Evolutionary conservation across 768 basidiomycete genomes (phyloP), one percentile per base, ranked within the genome.

Genomic region (Nevesoporus exiguus): DNA sequence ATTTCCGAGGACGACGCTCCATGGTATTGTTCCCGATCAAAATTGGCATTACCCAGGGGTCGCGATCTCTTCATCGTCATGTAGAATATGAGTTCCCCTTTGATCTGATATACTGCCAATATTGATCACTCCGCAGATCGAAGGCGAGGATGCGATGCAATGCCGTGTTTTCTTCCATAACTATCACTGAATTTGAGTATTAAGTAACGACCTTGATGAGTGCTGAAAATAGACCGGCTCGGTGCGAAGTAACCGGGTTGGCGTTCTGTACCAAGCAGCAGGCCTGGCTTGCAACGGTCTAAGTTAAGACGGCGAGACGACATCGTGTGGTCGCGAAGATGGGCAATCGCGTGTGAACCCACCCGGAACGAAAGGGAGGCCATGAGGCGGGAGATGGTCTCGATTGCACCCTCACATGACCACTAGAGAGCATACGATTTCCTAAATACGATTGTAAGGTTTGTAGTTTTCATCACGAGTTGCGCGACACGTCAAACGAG

Each of bases 101-200:
- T 61, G 56, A 60, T 62, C 33, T 56, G 53, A 63, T 60, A 31
- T 43, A 25, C 43, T 59, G 48, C 22, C 11, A n/a, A n/a, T n/a
- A n/a, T 52, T 57, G 44, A 62, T 60, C 54, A 54, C 66, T 61
- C 58, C 65, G 56, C 65, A 66, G 61, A 65, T 63, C 63, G 66
- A 62, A 60, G 34, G 56, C 58, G 29, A 39, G 47, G 45, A 40
- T 40, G 52, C 40, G 47, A 55, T 44, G 31, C 58, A n/a, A 54
- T 55, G 8, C 44, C 55, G 33, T 10, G 29, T 29, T 42, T 50
- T 55, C 61, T 57, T 67, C 65, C 65, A 67, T 66, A 62, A 30
- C 57, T 36, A 63, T 63, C 55, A 66, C 51, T 57, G 55, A 67
- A 65, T 65, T 60, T 60, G 54, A 65, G 31, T 25, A 30, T 51